Percentiles rank a stretch among this genome's conserved stretches.
phyloP scores from a whole-genome alignment of 805 yeast species.

The Saturnispora zaruensis region DNA sequence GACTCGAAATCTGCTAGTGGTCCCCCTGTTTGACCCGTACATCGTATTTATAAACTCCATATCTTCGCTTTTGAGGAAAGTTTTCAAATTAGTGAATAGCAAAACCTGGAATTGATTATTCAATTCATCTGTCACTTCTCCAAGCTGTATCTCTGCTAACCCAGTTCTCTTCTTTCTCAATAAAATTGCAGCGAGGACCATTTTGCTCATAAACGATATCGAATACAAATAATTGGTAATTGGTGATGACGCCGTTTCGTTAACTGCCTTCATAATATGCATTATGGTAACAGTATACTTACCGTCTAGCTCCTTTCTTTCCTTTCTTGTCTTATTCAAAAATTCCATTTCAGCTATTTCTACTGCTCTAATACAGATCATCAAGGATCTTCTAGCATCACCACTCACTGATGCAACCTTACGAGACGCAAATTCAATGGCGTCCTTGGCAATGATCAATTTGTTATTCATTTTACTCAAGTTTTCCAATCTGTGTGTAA shows the following conservation, averaged over 20 bases:
- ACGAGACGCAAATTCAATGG: slow-evolving; percentile 85
- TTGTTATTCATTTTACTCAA: slow-evolving; percentile 35
- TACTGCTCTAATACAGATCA: slow-evolving; percentile 80
- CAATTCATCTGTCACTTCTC: slow-evolving; percentile 74
- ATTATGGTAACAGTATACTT: slow-evolving; percentile 53
- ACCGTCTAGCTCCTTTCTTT: slow-evolving; percentile 26
- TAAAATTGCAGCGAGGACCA: slow-evolving; percentile 62
- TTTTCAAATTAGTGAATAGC: slow-evolving; percentile 26
- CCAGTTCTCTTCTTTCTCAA: slow-evolving; percentile 60
- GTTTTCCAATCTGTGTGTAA: slow-evolving; percentile 56
- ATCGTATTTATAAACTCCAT: slow-evolving; percentile 21
- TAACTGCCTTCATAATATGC: slow-evolving; percentile 72
- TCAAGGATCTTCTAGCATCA: slow-evolving; percentile 89
- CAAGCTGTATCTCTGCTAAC: slow-evolving; percentile 58
- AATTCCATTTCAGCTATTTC: slow-evolving; percentile 73
- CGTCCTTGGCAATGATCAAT: slow-evolving; percentile 51
- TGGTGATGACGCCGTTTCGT: slow-evolving; percentile 73
- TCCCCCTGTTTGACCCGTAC: slow-evolving; percentile 16
- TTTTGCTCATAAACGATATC: slow-evolving; percentile 60
- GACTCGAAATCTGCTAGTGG: slow-evolving; percentile 36
- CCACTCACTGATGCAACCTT: slow-evolving; percentile 96
- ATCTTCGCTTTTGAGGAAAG: slow-evolving; percentile 17
- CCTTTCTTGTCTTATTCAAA: slow-evolving; percentile 27
- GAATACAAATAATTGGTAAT: slow-evolving; percentile 47
- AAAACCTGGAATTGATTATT: slow-evolving; percentile 30